Percentiles rank a stretch among this genome's conserved stretches.
phyloP scores from a whole-genome alignment of 2,329 filamentous ascomycete genomes.

The Phaeosphaeria sp. region DNA sequence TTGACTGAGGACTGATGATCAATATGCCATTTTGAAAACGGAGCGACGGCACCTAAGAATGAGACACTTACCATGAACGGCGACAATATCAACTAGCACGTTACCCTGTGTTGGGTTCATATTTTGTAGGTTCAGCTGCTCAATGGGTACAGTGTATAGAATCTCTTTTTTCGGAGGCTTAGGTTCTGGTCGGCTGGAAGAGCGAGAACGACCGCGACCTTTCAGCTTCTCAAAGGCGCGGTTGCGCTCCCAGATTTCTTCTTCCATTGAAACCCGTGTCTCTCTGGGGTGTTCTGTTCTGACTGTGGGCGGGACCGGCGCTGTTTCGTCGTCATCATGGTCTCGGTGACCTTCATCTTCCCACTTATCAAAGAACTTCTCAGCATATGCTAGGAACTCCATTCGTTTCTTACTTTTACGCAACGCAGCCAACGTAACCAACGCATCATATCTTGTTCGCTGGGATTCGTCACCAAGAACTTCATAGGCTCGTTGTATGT shows the following conservation, averaged over 20 bases:
- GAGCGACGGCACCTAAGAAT: no score
- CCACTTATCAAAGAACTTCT: not conserved
- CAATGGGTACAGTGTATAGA: not conserved
- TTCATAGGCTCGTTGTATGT: not conserved
- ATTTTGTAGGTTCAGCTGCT: constrained; percentile 1
- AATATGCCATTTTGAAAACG: no score
- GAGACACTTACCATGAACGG: not conserved
- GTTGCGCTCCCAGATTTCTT: constrained; percentile 4
- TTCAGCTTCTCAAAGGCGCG: not conserved
- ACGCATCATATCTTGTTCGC: not conserved
- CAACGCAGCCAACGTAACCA: not conserved
- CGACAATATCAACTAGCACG: not conserved
- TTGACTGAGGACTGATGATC: no score
- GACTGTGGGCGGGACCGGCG: no score
- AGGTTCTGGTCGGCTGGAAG: not conserved
- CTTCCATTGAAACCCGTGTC: not conserved
- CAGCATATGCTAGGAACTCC: not conserved
- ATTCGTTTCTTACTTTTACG: not conserved
- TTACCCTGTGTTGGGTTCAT: not conserved
- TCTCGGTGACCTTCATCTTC: not conserved
- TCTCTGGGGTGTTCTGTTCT: not conserved
- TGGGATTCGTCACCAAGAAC: not conserved
- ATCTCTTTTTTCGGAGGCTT: not conserved
- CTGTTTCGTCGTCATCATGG: not conserved
- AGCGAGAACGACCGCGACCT: not conserved